These are phyloP conservation scores for Termitomyces eurrhizus DNA, from an alignment of 768 basidiomycete species.

Conservation along the genomic window DNA sequence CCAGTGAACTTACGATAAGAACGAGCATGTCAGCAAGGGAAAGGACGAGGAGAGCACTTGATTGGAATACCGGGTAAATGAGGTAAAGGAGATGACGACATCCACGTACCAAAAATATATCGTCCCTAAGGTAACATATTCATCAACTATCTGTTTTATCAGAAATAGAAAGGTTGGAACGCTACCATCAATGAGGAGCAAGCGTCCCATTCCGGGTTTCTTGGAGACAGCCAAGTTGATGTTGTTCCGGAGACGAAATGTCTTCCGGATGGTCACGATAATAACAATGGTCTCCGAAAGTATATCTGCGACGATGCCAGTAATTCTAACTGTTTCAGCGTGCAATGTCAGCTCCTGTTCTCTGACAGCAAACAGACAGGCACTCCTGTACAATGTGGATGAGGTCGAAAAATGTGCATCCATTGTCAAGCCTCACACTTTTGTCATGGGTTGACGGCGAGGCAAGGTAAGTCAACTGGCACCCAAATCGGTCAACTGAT, in stretches of 20 bases:
- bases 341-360: background rate
- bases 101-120: constrained; percentile 25
- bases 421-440: constrained; percentile 1
- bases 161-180: background rate
- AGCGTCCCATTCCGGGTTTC: constrained; percentile 20
- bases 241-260: constrained; percentile 21
- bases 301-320: constrained; percentile 25
- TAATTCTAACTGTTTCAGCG: constrained; percentile 21
- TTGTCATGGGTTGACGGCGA: constrained; percentile 7
- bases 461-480: constrained; percentile 8
- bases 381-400: background rate
- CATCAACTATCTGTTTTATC: background rate
- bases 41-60: constrained; percentile 23
- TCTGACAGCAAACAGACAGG: background rate
- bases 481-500: constrained; percentile 8
- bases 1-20: constrained; percentile 21
- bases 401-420: background rate
- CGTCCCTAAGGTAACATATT: constrained; percentile 6
- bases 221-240: constrained; percentile 16
- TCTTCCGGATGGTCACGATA: constrained; percentile 23
- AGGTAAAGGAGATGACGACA: background rate
- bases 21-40: constrained; percentile 16
- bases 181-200: constrained; percentile 24
- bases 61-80: background rate
- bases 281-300: constrained; percentile 27